These are phyloP conservation scores for Crassisporium funariophilum DNA, from an alignment of 768 basidiomycete genomes.

Conservation along the genomic window DNA sequence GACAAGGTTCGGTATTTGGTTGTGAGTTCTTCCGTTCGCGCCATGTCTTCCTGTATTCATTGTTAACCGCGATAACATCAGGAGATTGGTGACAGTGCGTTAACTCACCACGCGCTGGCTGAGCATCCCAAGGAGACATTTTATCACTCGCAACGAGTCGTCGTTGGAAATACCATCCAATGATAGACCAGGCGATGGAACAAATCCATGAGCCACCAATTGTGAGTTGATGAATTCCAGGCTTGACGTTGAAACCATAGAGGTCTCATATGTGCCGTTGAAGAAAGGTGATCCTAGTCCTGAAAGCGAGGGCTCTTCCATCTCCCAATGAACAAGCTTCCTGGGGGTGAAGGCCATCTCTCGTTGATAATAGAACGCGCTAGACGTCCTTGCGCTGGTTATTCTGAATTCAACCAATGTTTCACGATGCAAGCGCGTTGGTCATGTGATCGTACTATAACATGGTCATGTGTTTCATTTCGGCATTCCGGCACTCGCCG, in stretches of 20 bases:
- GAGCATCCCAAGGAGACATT: constrained; percentile 77
- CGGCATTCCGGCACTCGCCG: too few species aligned
- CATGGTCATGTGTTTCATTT: too few species aligned
- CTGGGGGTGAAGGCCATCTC: constrained; percentile 44
- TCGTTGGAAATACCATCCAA: constrained; percentile 63
- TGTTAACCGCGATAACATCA: neutral
- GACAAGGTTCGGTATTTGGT: constrained; percentile 75
- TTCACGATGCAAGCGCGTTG: too few species aligned
- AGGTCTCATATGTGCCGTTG: constrained; percentile 48
- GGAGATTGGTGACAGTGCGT: neutral
- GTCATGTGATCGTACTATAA: too few species aligned
- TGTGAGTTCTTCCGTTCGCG: constrained; percentile 72
- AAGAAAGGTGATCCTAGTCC: constrained; percentile 45
- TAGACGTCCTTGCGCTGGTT: too few species aligned
- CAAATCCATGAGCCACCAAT: constrained; percentile 80
- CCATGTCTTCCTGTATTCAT: constrained; percentile 62
- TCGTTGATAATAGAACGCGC: too few species aligned
- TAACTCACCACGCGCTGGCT: constrained; percentile 73
- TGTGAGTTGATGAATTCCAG: constrained; percentile 83
- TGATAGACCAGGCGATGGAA: constrained; percentile 60
- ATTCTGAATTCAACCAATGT: too few species aligned
- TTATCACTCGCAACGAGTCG: constrained; percentile 60
- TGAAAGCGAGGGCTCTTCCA: constrained; percentile 46
- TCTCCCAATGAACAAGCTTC: constrained; percentile 56
- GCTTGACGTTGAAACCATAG: constrained; percentile 56